Evolutionary conservation across 1,284 basidiomycete genomes (phyloP), one percentile per base, ranked within the genome.

Genomic region (Mycena citricolor): DNA sequence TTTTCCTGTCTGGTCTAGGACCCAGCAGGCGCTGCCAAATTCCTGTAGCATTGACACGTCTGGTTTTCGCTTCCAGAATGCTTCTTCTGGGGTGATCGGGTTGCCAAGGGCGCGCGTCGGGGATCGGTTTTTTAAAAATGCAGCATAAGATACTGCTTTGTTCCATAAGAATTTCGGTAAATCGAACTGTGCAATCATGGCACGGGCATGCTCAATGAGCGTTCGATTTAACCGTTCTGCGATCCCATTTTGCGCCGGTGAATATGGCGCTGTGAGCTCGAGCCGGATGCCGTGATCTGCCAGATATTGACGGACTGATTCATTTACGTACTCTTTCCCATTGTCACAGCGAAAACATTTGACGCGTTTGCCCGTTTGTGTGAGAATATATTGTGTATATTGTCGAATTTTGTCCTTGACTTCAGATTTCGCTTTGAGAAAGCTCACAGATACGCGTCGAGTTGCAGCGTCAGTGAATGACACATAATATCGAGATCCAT

Each of bases 151-250:
- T 12, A 69, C 46, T 4, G 69, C 69, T 43, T 72, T 62, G 4
- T 64, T 61, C 70, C 70, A 74, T 5, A 73, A 56, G 30, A 54
- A 62, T 4, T 44, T 35, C 3, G 67, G 66, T 16, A 72, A 47
- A 5, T 61, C 50, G 10, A 54, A 56, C 16, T 19, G 58, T 24
- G 56, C 48, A 11, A 66, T 24, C 64, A 66, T 66, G 13, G 61
- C 54, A 5, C 52, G 38, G 12, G 54, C 54, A 11, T 59, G 44
- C 35, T 64, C 59, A 12, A 64, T 26, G 2, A 60, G 43, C 14
- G 58, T 73, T 20, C 57, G 54, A 45, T 69, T 70, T 16, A 62
- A 50, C 4, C 63, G 55, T 50, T 73, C 69, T 0, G 68, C 64
- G 22, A 65, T 58, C 21, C 70, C 68, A 39, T 70, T 70, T 38